Evolutionary conservation across 2,329 filamentous ascomycete genomes (phyloP).

Genomic region (Fonsecaea pugnacius): DNA sequence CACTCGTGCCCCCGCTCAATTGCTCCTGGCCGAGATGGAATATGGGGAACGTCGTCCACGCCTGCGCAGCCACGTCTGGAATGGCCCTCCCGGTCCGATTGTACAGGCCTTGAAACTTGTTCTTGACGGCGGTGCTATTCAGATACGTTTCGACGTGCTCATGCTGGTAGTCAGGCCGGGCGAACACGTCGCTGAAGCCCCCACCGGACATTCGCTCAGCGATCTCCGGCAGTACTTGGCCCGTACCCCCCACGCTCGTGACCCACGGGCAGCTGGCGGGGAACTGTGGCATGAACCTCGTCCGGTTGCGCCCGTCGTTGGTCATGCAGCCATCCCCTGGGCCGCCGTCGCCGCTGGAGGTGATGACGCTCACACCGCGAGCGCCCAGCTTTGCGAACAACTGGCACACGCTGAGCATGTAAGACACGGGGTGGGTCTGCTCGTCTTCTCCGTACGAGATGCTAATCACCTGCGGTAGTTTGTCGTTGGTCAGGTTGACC

Average conservation of each 20-base stretch:
- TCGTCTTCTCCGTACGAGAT: slow-evolving; percentile 71
- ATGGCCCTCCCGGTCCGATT: slow-evolving; percentile 16
- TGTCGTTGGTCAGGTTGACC: slow-evolving; percentile 56
- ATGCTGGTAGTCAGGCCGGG: slow-evolving; percentile 54
- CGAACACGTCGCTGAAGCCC: slow-evolving; percentile 58
- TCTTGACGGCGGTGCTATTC: slow-evolving; percentile 41
- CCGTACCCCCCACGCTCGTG: slow-evolving; percentile 67
- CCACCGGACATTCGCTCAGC: slow-evolving; percentile 59
- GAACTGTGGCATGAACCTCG: slow-evolving; percentile 64
- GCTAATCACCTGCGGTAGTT: slow-evolving; percentile 65
- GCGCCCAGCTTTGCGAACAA: slow-evolving; percentile 68
- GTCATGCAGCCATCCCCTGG: slow-evolving; percentile 61
- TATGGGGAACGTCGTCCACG: slow-evolving; percentile 45
- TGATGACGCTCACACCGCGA: slow-evolving; percentile 67
- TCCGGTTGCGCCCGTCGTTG: slow-evolving; percentile 62
- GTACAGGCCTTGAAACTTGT: slow-evolving; percentile 51
- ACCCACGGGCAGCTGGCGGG: slow-evolving; percentile 70
- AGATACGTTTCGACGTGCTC: slow-evolving; percentile 52
- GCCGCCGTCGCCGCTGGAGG: slow-evolving; percentile 63
- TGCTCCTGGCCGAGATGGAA: slow-evolving; percentile 44
- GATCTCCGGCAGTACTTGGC: slow-evolving; percentile 55
- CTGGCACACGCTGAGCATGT: slow-evolving; percentile 65
- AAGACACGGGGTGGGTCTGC: slow-evolving; percentile 64
- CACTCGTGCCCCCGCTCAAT: slow-evolving; percentile 12
- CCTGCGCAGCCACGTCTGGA: slow-evolving; percentile 46